Evolutionary conservation across 106 monocot species (phyloP).

Genomic region (Platanthera zijinensis): DNA sequence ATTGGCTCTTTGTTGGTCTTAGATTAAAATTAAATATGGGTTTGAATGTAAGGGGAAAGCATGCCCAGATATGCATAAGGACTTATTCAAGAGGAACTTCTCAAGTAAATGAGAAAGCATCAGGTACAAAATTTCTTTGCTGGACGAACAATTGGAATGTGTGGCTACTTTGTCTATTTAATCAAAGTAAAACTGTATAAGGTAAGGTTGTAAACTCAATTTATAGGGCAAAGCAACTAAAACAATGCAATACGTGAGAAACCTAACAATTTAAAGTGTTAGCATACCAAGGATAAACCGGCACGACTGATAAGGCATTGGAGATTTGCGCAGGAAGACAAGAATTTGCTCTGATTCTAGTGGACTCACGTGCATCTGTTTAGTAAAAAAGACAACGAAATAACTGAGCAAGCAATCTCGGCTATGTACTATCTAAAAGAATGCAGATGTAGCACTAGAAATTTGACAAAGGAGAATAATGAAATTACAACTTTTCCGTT

Average conservation of each 20-base stretch:
- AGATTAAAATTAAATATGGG: neutral
- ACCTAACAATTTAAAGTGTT: neutral
- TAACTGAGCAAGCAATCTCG: neutral
- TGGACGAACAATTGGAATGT: neutral
- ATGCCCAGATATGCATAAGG: no score
- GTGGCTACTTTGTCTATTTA: neutral
- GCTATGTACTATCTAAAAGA: neutral
- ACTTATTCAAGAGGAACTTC: neutral
- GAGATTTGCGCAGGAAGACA: conserved; percentile 48
- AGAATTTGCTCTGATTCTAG: conserved; percentile 61
- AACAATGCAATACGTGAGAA: neutral
- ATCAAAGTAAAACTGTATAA: neutral
- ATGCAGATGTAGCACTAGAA: neutral
- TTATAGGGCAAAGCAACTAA: neutral
- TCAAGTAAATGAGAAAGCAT: neutral
- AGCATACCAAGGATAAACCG: conserved; percentile 82
- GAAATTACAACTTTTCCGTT: neutral
- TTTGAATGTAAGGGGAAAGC: no score
- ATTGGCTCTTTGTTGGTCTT: neutral
- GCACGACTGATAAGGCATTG: conserved; percentile 75
- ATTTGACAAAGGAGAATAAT: neutral
- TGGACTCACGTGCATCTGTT: conserved; percentile 66
- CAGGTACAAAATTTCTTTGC: neutral
- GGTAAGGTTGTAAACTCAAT: neutral
- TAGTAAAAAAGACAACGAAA: neutral